Evolutionary conservation across 495 filamentous ascomycete genomes (phyloP), one percentile per base, ranked within the genome.

Genomic region (Neurospora africana): DNA sequence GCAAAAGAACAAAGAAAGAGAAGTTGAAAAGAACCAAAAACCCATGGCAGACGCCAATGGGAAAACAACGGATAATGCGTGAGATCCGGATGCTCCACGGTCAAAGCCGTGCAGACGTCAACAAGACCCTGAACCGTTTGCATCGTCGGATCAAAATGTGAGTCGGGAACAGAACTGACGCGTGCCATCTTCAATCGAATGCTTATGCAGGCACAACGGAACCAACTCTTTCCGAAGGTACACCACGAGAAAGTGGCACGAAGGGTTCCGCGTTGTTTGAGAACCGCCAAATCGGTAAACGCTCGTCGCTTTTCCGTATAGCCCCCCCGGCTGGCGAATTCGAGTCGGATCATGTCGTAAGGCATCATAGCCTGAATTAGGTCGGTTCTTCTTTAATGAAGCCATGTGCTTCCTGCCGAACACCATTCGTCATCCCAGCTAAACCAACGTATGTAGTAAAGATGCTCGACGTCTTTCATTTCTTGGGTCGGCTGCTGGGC

Each of bases 401-500:
- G 53, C 53, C 27, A 61, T 33, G 7, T 30, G 30, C 53, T 17
- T 61, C 53, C 27, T 33, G 27, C 11, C 23, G 13, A 33, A 33
- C 53, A 61, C 6, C 27, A 17, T 33, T 61, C 53, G 53, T 61
- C 53, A 61, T 61, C 53, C 53, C 53, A 19, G 27, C 68, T 27
- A 38, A 40, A 8, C 67, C 15, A 40, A 58, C 69, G 17, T 40
- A n/a, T 27, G 53, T 33, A 33, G 53, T 33, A 33, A 61, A 15
- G 53, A 33, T 61, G 17, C 13, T 61, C 23, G 53, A 69, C 36
- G 13, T 67, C 15, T 27, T 68, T 81, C 73, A 88, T 77, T 87
- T 87, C 79, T 85, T 89, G 75, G 81, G 78, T 47, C 83, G 80
- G 77, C 77, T 82, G 78, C 78, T 82, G 35, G 84, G 82, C 7